Base-by-base conservation (phyloP, 257 asterid species). In the Apocynum venetum region DNA sequence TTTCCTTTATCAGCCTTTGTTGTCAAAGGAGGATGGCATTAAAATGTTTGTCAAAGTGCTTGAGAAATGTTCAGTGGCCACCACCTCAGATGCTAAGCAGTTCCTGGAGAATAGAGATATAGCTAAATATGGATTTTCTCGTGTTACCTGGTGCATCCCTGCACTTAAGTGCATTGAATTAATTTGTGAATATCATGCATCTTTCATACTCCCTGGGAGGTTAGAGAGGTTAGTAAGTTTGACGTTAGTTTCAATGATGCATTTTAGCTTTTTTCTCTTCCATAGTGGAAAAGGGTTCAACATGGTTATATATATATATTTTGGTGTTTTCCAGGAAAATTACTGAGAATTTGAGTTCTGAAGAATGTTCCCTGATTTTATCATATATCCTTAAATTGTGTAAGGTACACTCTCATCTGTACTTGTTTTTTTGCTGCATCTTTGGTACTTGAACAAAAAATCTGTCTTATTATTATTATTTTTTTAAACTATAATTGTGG, bases 131-230 rank as follows among this genome's bases (percentile, higher is more conserved):
- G 91, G 84, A 73, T 82, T 73, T 82, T 82, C 91, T 55, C 77
- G 73, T 47, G 82, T 89, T 82, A 79, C 89, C 83, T 96, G 96
- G 96, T 91, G 86, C 79, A 76, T 84, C 75, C 98, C 96, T 71
- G 88, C 86, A 71, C 87, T 88, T 74, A 89, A 86, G 86, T 89
- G 91, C 35, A 79, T 96, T 81, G 78, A 91, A 77, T 84, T 93
- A 79, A 84, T 89, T 61, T 76, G 84, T 82, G 94, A 88, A 74
- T 83, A 86, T 57, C 84, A 82, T 63, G 76, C 83, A 80, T 84
- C 87, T 77, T 59, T 79, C 36, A 86, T 83, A 76, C 84, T 76
- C 81, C 82, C 87, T 79, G 89, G 82, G 79, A 78, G 40, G 72
- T 80, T 56, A 75, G 92, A 85, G 78, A 87, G 97, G 99, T 95